phyloP scores from a whole-genome alignment of 164 flowering plant species.

The Malania oleifera region DNA sequence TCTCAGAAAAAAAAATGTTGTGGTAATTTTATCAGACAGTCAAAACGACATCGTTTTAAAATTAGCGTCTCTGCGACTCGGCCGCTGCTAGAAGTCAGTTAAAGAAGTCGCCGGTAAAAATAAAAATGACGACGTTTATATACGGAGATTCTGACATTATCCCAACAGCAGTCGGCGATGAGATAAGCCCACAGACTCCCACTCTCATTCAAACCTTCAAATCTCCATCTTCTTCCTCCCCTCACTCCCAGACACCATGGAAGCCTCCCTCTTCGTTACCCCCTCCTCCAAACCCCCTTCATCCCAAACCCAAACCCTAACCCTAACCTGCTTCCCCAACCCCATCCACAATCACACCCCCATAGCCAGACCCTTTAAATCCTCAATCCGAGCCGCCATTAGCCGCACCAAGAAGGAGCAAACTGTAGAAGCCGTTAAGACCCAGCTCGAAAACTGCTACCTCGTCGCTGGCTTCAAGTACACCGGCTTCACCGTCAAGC shows the following conservation, averaged over 20 bases:
- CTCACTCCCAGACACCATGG: conserved; percentile 39
- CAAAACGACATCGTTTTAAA: too few species aligned
- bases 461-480: conserved; percentile 82
- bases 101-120: too few species aligned
- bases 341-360: conserved; percentile 10
- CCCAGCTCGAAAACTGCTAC: conserved; percentile 70
- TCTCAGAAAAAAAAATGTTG: too few species aligned
- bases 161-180: too few species aligned
- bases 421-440: conserved; percentile 64
- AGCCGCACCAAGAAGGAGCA: conserved; percentile 80
- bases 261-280: conserved; percentile 44
- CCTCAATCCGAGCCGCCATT: conserved; percentile 56
- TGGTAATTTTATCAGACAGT: too few species aligned
- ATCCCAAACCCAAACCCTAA: conserved; percentile 19
- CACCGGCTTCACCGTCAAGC: conserved; percentile 83
- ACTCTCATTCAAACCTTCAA: too few species aligned
- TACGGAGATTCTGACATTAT: too few species aligned
- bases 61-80: too few species aligned
- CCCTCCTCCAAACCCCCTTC: conserved; percentile 33
- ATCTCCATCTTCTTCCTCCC: too few species aligned
- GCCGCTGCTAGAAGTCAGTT: too few species aligned
- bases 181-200: too few species aligned
- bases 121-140: too few species aligned
- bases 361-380: conserved; percentile 9
- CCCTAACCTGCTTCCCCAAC: conserved; percentile 29